Evolutionary conservation across 139 green algal species (phyloP), one percentile per base, ranked within the genome.

Genomic region (Volvox reticuliferus): DNA sequence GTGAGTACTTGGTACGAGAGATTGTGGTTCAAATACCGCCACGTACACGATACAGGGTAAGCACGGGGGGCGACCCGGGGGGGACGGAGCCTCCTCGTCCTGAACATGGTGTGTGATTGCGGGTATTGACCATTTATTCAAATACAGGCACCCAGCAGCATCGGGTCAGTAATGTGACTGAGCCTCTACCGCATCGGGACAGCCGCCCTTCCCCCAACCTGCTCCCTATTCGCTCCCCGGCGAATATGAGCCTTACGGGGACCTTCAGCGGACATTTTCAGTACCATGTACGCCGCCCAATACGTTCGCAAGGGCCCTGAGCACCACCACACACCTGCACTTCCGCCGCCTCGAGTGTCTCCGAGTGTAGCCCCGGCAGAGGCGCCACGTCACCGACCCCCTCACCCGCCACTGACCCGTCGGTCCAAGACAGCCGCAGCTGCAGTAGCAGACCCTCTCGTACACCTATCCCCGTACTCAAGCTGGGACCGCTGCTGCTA

Each of bases 341-440:
- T 86, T 95, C 92, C 16, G 94, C 96, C 12, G 96, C 85, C 14
- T 94, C 35, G 69, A 98, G 61, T 1, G 36, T 92, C 94, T 99
- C 98, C 2, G 12, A 30, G 88, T 99, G 97, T 79, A 99, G 93
- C 0, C 98, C 98, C 30, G 96, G 95, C 82, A 99, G 93, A 2
- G 98, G 98, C 0, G 98, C 94, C 22, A 96, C 92, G 90, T 99
- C 97, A 1, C 97, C 97, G 68, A 96, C 33, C 18, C 94, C 96
- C n/a, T 67, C 16, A 26, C 86, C 86, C 26, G 78, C 67, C 44
- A 13, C 9, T 24, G 14, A 73, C n/a, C 85, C 91, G 83, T 82
- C 77, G 1, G 68, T 78, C 28, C 16, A 82, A 6, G 0, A 5
- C 55, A 96, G 81, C 19, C 61, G 35, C 44, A 97, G 1, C 12